Conservation (phyloP, 2,329 filamentous ascomycete species). For the Sporothrix globosa region DNA sequence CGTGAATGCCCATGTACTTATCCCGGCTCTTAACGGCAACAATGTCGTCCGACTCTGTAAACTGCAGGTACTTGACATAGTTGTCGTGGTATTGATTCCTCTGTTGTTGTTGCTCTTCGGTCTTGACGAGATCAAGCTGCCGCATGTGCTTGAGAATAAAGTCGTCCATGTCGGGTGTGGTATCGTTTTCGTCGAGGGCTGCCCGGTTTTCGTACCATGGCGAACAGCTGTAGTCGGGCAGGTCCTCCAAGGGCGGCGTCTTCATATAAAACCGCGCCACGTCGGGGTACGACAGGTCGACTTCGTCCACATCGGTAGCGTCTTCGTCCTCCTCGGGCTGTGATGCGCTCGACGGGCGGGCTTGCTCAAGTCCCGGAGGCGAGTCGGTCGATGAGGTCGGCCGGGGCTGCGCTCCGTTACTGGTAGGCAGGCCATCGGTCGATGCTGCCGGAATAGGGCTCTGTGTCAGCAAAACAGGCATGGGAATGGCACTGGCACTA, state of each 20-base stretch:
- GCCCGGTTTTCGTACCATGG: conserved; percentile 55
- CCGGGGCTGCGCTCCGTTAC: neutral
- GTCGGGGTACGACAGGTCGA: conserved; percentile 55
- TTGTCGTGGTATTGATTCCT: conserved; percentile 51
- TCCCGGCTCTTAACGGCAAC: conserved; percentile 59
- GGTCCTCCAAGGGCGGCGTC: conserved; percentile 59
- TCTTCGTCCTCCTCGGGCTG: conserved; percentile 55
- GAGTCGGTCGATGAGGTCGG: conserved; percentile 12
- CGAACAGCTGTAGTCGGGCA: conserved; percentile 53
- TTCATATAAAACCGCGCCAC: conserved; percentile 55
- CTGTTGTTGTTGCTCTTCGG: conserved; percentile 46
- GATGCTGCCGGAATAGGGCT: neutral
- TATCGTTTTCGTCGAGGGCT: conserved; percentile 50
- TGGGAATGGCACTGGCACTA: conserved; percentile 4
- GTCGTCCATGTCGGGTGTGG: conserved; percentile 47
- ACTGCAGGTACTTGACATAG: conserved; percentile 58
- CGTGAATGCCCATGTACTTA: conserved; percentile 51
- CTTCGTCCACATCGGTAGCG: conserved; percentile 59
- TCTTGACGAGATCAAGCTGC: conserved; percentile 47
- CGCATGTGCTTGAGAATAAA: conserved; percentile 54
- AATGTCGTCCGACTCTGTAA: conserved; percentile 60
- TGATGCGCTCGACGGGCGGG: conserved; percentile 51
- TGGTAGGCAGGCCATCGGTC: neutral
- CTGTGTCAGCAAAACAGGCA: conserved; percentile 20
- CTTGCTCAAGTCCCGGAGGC: conserved; percentile 30